A percentile compares a stretch with the other conserved stretches of the same genome.
These are phyloP conservation scores for Adenanthera pavonina DNA, from an alignment of 306 rosid species.

Conservation along the genomic window DNA sequence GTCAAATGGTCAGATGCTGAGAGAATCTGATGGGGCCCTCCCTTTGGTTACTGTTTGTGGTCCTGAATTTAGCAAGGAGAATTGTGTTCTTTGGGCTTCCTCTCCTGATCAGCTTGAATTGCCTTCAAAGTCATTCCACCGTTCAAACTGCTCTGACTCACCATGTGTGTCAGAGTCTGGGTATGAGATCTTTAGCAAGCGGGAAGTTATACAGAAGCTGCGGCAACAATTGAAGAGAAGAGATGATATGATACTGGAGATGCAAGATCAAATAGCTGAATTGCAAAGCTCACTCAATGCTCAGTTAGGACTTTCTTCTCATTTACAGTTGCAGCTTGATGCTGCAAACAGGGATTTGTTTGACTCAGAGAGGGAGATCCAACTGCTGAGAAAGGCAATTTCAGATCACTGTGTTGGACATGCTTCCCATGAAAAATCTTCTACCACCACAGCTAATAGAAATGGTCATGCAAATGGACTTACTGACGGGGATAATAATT, in stretches of 20 bases:
- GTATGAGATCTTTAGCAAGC: constrained; percentile 86
- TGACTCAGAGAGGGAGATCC: constrained; percentile 85
- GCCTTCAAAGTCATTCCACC: constrained; percentile 79
- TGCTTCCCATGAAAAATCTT: constrained; percentile 55
- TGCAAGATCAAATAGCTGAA: constrained; percentile 94
- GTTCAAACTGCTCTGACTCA: constrained; percentile 92
- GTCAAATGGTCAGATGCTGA: constrained; percentile 60
- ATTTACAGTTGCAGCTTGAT: constrained; percentile 83
- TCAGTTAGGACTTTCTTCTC: constrained; percentile 72
- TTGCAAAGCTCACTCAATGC: constrained; percentile 75
- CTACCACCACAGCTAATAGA: constrained; percentile 44
- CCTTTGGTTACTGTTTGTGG: constrained; percentile 85
- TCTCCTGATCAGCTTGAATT: constrained; percentile 90
- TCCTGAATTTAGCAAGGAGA: constrained; percentile 77
- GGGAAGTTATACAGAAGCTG: constrained; percentile 92
- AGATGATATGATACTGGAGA: constrained; percentile 93
- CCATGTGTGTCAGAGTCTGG: constrained; percentile 97
- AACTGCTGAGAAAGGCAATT: constrained; percentile 86
- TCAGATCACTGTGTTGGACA: constrained; percentile 86
- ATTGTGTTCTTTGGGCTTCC: constrained; percentile 79
- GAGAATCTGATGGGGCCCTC: constrained; percentile 66
- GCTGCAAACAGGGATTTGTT: constrained; percentile 76
- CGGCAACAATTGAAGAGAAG: constrained; percentile 94
- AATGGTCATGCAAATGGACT: constrained; percentile 70
- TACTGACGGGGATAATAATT: constrained; percentile 61